phyloP scores from a whole-genome alignment of 305 asterid genomes.

The Ajuga reptans region DNA sequence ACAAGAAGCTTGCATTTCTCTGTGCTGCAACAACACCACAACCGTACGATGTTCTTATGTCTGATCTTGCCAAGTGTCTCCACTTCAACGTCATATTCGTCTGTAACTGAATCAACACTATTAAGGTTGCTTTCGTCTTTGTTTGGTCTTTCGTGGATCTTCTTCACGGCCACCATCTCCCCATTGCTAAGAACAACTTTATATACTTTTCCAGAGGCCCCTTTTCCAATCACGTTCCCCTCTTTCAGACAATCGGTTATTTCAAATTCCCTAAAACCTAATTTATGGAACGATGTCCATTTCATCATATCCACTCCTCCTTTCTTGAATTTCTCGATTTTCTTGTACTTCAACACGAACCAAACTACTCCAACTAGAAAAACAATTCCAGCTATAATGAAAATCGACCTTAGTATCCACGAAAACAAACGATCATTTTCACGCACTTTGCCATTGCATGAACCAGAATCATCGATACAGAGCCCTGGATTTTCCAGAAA shows the following conservation, averaged over 20 bases:
- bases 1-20: slow-evolving; percentile 58
- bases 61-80: slow-evolving; percentile 66
- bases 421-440: slow-evolving; percentile 16
- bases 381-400: slow-evolving; percentile 27
- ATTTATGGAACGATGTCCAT: slow-evolving; percentile 72
- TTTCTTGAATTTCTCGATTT: slow-evolving; percentile 21
- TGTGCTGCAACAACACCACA: slow-evolving; percentile 64
- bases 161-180: slow-evolving; percentile 75
- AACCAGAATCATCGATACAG: slow-evolving; percentile 32
- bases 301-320: slow-evolving; percentile 34
- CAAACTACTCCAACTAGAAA: slow-evolving; percentile 42
- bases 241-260: slow-evolving; percentile 46
- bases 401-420: slow-evolving; percentile 35
- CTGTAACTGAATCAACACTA: slow-evolving; percentile 22
- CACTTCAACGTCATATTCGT: slow-evolving; percentile 60
- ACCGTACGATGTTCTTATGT: slow-evolving; percentile 72
- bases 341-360: slow-evolving; percentile 39
- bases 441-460: slow-evolving; percentile 23
- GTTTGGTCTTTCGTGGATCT: slow-evolving; percentile 34
- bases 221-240: slow-evolving; percentile 58
- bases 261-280: slow-evolving; percentile 56
- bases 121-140: slow-evolving; percentile 21
- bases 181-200: slow-evolving; percentile 61
- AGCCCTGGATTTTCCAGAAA: slow-evolving; percentile 64
- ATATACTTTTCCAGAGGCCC: slow-evolving; percentile 74